Evolutionary conservation across 179 eudicot genomes (phyloP), one percentile per base, ranked within the genome.

Genomic region (Spinacia oleracea): DNA sequence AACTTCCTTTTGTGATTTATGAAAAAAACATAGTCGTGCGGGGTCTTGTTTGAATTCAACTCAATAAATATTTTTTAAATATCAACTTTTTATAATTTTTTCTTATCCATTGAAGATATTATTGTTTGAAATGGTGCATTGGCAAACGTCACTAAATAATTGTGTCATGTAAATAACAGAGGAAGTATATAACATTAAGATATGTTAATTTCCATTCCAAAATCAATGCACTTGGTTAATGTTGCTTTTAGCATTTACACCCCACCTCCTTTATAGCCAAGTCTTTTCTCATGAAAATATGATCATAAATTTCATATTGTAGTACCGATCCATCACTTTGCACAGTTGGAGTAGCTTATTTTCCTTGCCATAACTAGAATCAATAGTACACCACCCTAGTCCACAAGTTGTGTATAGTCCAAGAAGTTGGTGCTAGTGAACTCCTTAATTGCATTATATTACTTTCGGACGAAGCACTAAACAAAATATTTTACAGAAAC

Each of bases 231-330:
- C 67, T 23, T 40, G 46, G 46, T 29, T n/a, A 42, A 25, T 56
- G 70, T 68, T 74, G 60, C 67, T 34, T 69, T 32, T 12, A 38
- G 42, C 23, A 18, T 42, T 45, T 42, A 43, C 27, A 40, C 43
- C 8, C 20, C 32, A 5, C 51, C 55, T 16, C 7, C 45, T 43
- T 29, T 42, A 35, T 45, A 45, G 50, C 16, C 58, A 23, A 40
- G 45, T 59, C 59, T 56, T 70, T 25, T 29, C 69, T 70, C 21
- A 70, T 42, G 74, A 40, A 53, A 16, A 27, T 35, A 77, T 46
- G 32, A 12, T 40, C 34, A 46, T 10, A 64, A 59, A 25, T 23
- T 59, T 25, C 64, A 59, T 23, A 25, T 25, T 32, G n/a, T 68
- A 42, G 5, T 68, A 42, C 15, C n/a, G 43, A 42, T 21, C 6